A percentile compares a stretch with the other conserved stretches of the same genome.
These are phyloP conservation scores for Zancudomyces culisetae DNA, from an alignment of 371 early-diverging fungal species.

Conservation along the genomic window DNA sequence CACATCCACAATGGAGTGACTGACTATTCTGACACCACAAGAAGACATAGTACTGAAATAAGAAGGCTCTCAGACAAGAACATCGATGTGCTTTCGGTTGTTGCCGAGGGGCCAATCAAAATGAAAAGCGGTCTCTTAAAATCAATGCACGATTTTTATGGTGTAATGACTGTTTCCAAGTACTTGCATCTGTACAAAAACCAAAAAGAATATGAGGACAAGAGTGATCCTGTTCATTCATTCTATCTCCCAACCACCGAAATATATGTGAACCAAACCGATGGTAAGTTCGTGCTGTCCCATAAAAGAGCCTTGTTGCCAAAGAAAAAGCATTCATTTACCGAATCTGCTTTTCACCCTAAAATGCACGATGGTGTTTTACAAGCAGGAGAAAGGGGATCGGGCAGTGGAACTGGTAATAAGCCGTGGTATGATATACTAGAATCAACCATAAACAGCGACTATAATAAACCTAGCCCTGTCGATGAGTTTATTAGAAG, in stretches of 20 bases:
- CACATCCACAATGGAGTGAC: background rate
- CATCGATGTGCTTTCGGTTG: background rate
- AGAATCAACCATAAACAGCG: background rate
- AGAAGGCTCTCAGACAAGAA: background rate
- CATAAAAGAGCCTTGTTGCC: background rate
- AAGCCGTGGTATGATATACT: background rate
- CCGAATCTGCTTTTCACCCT: background rate
- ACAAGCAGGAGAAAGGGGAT: no score
- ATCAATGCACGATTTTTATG: background rate
- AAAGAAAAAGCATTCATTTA: background rate
- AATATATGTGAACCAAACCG: background rate
- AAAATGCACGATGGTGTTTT: background rate
- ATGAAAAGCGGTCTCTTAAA: background rate
- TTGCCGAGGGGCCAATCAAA: background rate
- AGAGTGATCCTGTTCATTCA: background rate
- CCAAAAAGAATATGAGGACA: background rate
- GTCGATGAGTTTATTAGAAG: no score
- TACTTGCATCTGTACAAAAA: constrained; percentile 2
- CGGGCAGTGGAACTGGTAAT: no score
- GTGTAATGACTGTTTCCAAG: background rate
- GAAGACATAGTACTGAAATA: background rate
- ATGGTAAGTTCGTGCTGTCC: background rate
- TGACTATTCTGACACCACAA: background rate
- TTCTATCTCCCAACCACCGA: background rate
- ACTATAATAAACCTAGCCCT: no score